Conservation (phyloP, 305 asterid species). For the Coffea humblotiana region DNA sequence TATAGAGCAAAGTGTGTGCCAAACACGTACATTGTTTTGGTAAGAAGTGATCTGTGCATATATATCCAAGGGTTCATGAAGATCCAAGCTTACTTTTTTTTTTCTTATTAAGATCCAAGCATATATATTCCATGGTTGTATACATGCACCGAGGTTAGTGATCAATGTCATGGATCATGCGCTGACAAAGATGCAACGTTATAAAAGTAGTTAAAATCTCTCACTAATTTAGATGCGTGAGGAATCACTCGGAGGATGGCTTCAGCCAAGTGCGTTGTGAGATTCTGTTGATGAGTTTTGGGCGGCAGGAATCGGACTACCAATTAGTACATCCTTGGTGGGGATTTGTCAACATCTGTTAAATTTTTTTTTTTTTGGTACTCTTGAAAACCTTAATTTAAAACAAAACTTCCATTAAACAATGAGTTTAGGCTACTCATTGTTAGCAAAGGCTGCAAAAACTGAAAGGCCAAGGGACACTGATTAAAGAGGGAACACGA, state of each 20-base stretch:
- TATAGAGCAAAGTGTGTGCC: too few relatives aligned
- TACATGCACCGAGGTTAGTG: too few relatives aligned
- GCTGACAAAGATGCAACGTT: neutral
- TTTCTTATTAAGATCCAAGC: too few relatives aligned
- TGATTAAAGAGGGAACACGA: neutral
- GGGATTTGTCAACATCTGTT: neutral
- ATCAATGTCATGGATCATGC: neutral
- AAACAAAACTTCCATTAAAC: neutral
- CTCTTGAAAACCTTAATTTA: too few relatives aligned
- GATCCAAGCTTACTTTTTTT: too few relatives aligned
- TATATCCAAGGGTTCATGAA: too few relatives aligned
- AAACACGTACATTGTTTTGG: too few relatives aligned
- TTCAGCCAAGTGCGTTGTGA: neutral
- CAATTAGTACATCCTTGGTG: neutral
- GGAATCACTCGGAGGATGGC: neutral
- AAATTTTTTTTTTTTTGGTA: too few relatives aligned
- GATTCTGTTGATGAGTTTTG: neutral
- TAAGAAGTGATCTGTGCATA: too few relatives aligned
- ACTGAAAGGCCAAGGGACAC: slow-evolving; percentile 20
- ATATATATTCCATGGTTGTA: too few relatives aligned
- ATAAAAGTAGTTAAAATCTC: neutral
- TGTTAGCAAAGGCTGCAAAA: slow-evolving; percentile 6
- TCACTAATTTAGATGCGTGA: neutral
- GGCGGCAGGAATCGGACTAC: neutral
- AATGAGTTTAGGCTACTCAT: neutral